These are phyloP conservation scores for Fraxinus sp. DNA, from an alignment of 305 asterid genomes.

Conservation along the genomic window DNA sequence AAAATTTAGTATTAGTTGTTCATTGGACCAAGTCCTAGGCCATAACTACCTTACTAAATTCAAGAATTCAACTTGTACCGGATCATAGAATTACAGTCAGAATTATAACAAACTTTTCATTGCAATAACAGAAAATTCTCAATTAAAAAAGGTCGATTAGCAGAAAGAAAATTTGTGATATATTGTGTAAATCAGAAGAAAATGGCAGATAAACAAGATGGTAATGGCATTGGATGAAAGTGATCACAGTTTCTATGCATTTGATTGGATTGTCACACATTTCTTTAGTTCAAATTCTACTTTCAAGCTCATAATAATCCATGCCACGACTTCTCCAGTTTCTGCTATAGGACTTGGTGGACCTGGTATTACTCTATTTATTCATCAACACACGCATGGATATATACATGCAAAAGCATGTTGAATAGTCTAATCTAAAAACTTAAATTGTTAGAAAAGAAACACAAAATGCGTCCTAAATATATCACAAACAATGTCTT, in stretches of 20 bases:
- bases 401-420: background rate
- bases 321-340: conserved; percentile 27
- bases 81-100: background rate
- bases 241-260: conserved; percentile 40
- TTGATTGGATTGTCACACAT: conserved; percentile 37
- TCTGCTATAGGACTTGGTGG: conserved; percentile 34
- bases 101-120: background rate
- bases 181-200: background rate
- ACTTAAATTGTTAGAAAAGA: background rate
- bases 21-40: background rate
- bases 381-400: background rate
- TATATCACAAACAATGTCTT: background rate
- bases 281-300: conserved; percentile 12
- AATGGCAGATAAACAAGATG: conserved; percentile 33
- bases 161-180: background rate
- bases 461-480: background rate
- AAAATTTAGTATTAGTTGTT: background rate
- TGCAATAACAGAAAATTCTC: background rate
- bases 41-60: background rate
- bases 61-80: background rate
- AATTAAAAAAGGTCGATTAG: background rate
- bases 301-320: conserved; percentile 31
- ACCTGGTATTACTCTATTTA: conserved; percentile 22
- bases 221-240: conserved; percentile 33
- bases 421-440: background rate